Base-by-base conservation (phyloP, 2,329 filamentous ascomycete genomes). In the Epichloe hybrida region DNA sequence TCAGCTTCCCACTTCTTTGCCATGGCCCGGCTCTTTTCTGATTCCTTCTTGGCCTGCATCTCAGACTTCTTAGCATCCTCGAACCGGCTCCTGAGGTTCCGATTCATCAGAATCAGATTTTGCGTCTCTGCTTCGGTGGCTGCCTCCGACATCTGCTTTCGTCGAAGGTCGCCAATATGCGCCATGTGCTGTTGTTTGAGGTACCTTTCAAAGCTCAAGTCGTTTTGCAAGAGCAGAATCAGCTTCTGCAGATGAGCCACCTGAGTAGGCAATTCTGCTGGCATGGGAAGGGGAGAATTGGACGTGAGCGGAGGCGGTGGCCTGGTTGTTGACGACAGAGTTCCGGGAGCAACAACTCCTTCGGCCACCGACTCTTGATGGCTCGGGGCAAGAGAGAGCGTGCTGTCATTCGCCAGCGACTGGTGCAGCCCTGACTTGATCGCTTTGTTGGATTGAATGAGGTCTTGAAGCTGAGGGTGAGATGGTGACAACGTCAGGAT, bases 121-220 rank as follows among this genome's bases (percentile, higher is more conserved):
- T 91, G 86, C 2, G 84, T 88, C 61, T 93, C 86, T 0, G 87
- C 86, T 62, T 91, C 87, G 1, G 80, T 84, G 2, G 86, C 84
- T 7, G 85, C 85, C 63, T 90, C 84, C 56, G 79, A 79, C 55
- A 91, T 80, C 52, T 88, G 83, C 54, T 82, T 81, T 13, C 85
- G 76, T 57, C 86, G 83, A 41, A 93, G 68, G 59, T 88, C 84
- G 1, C 86, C 86, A 61, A 93, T 90, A 53, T 91, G 86, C 2
- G 83, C 79, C 56, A 90, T 79, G 63, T 91, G 87, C 60, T 93
- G 87, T 56, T 88, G 80, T 62, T 90, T 91, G 59, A 91, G 75
- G 64, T 88, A 91, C 27, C 85, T 76, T 64, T 93, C 88, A 60
- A 91, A 93, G 56, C 85, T 86, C 42, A 93, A 72, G 58, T 93